These are phyloP conservation scores for Arthromyces matolae DNA, from an alignment of 768 basidiomycete genomes.

Conservation along the genomic window DNA sequence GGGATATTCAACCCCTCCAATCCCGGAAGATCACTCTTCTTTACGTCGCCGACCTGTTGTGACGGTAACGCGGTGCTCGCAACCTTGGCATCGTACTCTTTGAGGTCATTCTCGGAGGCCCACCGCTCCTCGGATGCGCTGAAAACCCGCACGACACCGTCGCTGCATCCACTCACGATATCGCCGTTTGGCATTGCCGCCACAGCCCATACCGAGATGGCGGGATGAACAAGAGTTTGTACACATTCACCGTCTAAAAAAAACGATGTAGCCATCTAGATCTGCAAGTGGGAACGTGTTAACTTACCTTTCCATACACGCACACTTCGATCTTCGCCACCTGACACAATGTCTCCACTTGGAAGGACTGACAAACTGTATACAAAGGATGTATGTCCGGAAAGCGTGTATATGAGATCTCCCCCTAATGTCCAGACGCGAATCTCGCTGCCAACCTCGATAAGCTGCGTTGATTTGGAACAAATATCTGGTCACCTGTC, in stretches of 20 bases:
- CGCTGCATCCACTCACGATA: constrained; percentile 89
- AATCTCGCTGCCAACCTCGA: constrained; percentile 60
- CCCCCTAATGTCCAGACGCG: constrained; percentile 88
- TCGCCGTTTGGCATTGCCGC: constrained; percentile 86
- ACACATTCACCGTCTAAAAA: constrained; percentile 75
- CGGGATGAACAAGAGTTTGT: constrained; percentile 90
- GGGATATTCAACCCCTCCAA: constrained; percentile 72
- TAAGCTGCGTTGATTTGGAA: constrained; percentile 5
- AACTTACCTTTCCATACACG: constrained; percentile 83
- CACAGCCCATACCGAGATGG: constrained; percentile 96
- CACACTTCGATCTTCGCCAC: constrained; percentile 91
- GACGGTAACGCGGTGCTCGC: constrained; percentile 76
- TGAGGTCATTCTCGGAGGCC: constrained; percentile 61
- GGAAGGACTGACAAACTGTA: constrained; percentile 85
- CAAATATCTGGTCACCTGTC: constrained; percentile 58
- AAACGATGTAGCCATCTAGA: not conserved
- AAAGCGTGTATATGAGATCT: constrained; percentile 71
- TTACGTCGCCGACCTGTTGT: constrained; percentile 89
- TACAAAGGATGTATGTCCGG: constrained; percentile 95
- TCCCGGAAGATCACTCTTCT: constrained; percentile 86
- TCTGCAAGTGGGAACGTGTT: not conserved
- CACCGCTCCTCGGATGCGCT: constrained; percentile 69
- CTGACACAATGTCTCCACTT: constrained; percentile 79
- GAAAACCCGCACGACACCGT: constrained; percentile 84
- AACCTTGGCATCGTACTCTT: constrained; percentile 71